Percentiles rank a stretch among this genome's conserved stretches.
Evolutionary conservation across 2,329 filamentous ascomycete genomes (phyloP).

Genomic region (Clarireedia monteithiana): DNA sequence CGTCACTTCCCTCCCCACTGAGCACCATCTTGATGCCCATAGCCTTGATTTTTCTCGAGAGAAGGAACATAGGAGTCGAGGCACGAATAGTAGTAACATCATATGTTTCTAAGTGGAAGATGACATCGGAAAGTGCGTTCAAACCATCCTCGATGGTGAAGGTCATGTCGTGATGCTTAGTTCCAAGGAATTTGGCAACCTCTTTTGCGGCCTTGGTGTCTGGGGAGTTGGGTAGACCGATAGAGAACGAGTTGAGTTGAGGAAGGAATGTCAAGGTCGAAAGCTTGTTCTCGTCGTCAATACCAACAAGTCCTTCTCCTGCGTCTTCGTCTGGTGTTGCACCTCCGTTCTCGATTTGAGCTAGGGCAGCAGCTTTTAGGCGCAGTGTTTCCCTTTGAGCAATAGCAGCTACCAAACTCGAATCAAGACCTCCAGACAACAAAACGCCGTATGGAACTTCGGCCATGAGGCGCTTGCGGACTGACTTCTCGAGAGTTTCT

Average conservation of each 20-base stretch:
- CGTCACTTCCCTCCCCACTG: slow-evolving; percentile 91
- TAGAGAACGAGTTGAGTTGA: slow-evolving; percentile 97
- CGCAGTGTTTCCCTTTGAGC: slow-evolving; percentile 86
- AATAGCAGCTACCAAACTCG: slow-evolving; percentile 88
- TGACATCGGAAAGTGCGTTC: slow-evolving; percentile 93
- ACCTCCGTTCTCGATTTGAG: slow-evolving; percentile 35
- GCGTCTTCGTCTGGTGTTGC: slow-evolving; percentile 46
- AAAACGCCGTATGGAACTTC: slow-evolving; percentile 97
- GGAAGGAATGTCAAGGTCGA: slow-evolving; percentile 86
- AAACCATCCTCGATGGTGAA: slow-evolving; percentile 97
- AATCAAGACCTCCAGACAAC: slow-evolving; percentile 91
- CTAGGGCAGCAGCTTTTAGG: slow-evolving; percentile 57
- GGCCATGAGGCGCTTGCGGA: slow-evolving; percentile 95
- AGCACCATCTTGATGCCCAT: slow-evolving; percentile 99
- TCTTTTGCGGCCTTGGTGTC: slow-evolving; percentile 88
- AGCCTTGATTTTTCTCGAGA: slow-evolving; percentile 98
- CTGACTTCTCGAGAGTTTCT: slow-evolving; percentile 77
- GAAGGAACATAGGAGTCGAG: slow-evolving; percentile 96
- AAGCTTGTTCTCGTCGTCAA: slow-evolving; percentile 85
- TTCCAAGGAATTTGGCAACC: slow-evolving; percentile 93
- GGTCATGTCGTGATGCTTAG: slow-evolving; percentile 95
- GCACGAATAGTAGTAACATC: slow-evolving; percentile 98
- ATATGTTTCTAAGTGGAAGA: slow-evolving; percentile 95
- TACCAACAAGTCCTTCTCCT: slow-evolving; percentile 75
- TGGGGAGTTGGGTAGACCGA: slow-evolving; percentile 85